Conservation (phyloP, 345 rosid species). For the Salix udensis region DNA sequence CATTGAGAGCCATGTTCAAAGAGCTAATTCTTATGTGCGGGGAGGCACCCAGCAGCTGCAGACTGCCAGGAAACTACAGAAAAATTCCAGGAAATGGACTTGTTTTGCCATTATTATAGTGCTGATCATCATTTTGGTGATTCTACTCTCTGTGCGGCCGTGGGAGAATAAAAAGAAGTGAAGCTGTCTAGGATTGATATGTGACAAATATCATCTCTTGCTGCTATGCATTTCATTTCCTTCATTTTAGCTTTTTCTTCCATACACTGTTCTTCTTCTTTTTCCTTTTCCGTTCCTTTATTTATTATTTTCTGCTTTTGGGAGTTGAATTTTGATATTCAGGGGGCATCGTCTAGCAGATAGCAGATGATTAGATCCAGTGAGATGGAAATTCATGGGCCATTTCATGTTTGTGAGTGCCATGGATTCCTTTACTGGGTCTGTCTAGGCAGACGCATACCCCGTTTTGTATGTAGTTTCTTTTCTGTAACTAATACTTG, state of each 20-base stretch:
- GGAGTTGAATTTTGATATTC: slow-evolving; percentile 1
- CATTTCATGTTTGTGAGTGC: background rate
- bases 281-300: background rate
- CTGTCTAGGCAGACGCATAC: background rate
- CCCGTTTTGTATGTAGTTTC: background rate
- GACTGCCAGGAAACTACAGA: slow-evolving; percentile 65
- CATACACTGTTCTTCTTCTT: background rate
- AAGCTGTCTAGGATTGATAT: background rate
- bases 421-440: background rate
- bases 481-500: slow-evolving; percentile 2
- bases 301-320: background rate
- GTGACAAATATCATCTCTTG: background rate
- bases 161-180: slow-evolving; percentile 37
- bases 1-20: slow-evolving; percentile 69
- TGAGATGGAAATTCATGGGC: background rate
- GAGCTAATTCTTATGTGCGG: slow-evolving; percentile 68
- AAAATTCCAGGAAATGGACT: slow-evolving; percentile 74
- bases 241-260: background rate
- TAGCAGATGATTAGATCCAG: background rate
- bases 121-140: slow-evolving; percentile 57
- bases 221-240: background rate
- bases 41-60: slow-evolving; percentile 55
- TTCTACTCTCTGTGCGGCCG: slow-evolving; percentile 53
- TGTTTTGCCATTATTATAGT: slow-evolving; percentile 58
- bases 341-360: background rate